These are phyloP conservation scores for Blastomyces silverae DNA, from an alignment of 2,329 filamentous ascomycete genomes.

Conservation along the genomic window DNA sequence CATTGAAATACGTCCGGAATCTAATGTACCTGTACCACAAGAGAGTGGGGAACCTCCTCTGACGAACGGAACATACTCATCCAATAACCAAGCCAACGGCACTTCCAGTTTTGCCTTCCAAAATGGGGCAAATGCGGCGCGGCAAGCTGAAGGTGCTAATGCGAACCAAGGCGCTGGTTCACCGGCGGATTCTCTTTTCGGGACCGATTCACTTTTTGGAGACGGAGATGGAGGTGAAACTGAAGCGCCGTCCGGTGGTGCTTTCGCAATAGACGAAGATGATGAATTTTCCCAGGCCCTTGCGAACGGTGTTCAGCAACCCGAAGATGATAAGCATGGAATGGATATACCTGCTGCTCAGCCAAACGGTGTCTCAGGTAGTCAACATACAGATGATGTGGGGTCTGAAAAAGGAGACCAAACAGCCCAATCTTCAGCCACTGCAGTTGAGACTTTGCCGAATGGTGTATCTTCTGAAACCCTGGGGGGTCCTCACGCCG, in stretches of 20 bases:
- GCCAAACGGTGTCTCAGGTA: conserved; percentile 14
- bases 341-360: conserved; percentile 23
- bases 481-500: conserved; percentile 37
- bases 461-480: conserved; percentile 28
- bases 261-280: conserved; percentile 74
- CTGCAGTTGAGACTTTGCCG: conserved; percentile 17
- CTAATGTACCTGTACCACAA: conserved; percentile 65
- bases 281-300: conserved; percentile 74
- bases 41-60: conserved; percentile 53
- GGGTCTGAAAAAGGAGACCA: conserved; percentile 22
- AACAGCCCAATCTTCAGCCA: conserved; percentile 1
- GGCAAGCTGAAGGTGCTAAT: conserved; percentile 25
- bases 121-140: conserved; percentile 27
- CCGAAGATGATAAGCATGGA: conserved; percentile 42
- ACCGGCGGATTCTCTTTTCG: conserved; percentile 75
- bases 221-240: conserved; percentile 57
- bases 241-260: conserved; percentile 48
- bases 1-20: conserved; percentile 75
- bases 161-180: conserved; percentile 54
- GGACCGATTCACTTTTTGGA: conserved; percentile 81
- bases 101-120: conserved; percentile 49
- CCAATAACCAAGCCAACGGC: conserved; percentile 61
- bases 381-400: conserved; percentile 12
- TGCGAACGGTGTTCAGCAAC: conserved; percentile 52
- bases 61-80: conserved; percentile 62